These are phyloP conservation scores for Colletotrichum sp. DNA, from an alignment of 2,329 filamentous ascomycete genomes.

Conservation along the genomic window DNA sequence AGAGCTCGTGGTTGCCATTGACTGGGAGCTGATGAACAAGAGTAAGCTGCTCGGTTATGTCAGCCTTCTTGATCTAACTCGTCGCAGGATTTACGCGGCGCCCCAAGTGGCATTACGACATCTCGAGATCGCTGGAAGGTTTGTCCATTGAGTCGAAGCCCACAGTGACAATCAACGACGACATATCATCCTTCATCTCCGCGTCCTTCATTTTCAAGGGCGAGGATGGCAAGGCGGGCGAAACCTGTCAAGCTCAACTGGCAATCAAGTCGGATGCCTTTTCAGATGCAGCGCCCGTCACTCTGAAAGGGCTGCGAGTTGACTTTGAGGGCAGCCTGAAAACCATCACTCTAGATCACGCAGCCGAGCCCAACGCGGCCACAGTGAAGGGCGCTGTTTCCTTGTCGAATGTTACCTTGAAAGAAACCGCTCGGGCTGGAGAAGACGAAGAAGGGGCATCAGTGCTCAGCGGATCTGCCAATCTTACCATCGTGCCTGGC, in stretches of 20 bases:
- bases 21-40: slow-evolving; percentile 68
- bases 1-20: slow-evolving; percentile 63
- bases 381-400: slow-evolving; percentile 25
- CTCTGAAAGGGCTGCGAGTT: slow-evolving; percentile 56
- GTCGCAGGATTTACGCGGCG: slow-evolving; percentile 53
- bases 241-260: slow-evolving; percentile 63
- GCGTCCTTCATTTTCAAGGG: slow-evolving; percentile 63
- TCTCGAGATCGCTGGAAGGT: slow-evolving; percentile 60
- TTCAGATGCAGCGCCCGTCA: slow-evolving; percentile 54
- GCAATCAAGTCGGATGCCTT: slow-evolving; percentile 62
- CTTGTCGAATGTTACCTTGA: slow-evolving; percentile 32
- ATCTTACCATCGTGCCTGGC: slow-evolving; percentile 71
- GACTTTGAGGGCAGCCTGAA: slow-evolving; percentile 64
- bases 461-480: slow-evolving; percentile 31
- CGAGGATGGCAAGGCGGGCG: slow-evolving; percentile 66
- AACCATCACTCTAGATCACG: slow-evolving; percentile 56
- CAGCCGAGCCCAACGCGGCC: slow-evolving; percentile 17
- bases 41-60: slow-evolving; percentile 44
- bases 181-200: slow-evolving; percentile 58
- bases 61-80: slow-evolving; percentile 23
- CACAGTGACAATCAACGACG: slow-evolving; percentile 55
- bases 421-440: not conserved
- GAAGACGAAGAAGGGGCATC: slow-evolving; percentile 32
- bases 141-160: slow-evolving; percentile 50
- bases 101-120: slow-evolving; percentile 66